A percentile compares a stretch with the other conserved stretches of the same genome.
Conservation (phyloP, 2,329 filamentous ascomycete species). For the Polychaeton citri region DNA sequence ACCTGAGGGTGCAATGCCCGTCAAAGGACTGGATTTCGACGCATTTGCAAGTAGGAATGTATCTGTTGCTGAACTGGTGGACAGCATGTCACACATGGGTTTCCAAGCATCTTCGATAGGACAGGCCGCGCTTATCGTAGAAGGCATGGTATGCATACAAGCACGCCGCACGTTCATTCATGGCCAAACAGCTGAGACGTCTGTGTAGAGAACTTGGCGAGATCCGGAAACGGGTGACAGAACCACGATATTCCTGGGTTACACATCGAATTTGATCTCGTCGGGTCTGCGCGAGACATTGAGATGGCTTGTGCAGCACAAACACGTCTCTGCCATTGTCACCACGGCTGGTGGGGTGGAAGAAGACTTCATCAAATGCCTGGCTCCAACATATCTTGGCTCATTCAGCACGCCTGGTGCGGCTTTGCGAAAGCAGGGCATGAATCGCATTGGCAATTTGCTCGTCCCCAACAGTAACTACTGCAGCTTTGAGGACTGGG, state of each 20-base stretch:
- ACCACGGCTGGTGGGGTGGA: conserved; percentile 92
- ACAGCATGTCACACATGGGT: conserved; percentile 74
- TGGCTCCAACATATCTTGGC: conserved; percentile 85
- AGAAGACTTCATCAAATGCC: conserved; percentile 97
- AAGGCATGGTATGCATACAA: conserved; percentile 63
- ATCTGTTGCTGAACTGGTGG: conserved; percentile 72
- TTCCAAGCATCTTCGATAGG: conserved; percentile 71
- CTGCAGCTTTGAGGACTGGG: conserved; percentile 95
- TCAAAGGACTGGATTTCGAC: conserved; percentile 89
- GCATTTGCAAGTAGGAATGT: conserved; percentile 59
- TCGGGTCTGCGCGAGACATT: conserved; percentile 85
- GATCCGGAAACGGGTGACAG: conserved; percentile 65
- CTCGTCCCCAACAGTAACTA: conserved; percentile 96
- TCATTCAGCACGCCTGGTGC: conserved; percentile 69
- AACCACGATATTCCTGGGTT: conserved; percentile 93
- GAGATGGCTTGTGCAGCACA: conserved; percentile 84
- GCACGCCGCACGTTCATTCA: no score
- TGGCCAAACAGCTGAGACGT: neutral
- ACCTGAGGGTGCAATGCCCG: conserved; percentile 62
- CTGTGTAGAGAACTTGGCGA: conserved; percentile 56
- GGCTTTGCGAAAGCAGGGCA: conserved; percentile 64
- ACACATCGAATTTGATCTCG: conserved; percentile 95
- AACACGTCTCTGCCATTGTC: conserved; percentile 83
- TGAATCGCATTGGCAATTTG: conserved; percentile 93
- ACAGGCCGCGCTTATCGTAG: conserved; percentile 82